phyloP scores from a whole-genome alignment of 1,284 basidiomycete genomes.

The Pseudozyma thailandica region DNA sequence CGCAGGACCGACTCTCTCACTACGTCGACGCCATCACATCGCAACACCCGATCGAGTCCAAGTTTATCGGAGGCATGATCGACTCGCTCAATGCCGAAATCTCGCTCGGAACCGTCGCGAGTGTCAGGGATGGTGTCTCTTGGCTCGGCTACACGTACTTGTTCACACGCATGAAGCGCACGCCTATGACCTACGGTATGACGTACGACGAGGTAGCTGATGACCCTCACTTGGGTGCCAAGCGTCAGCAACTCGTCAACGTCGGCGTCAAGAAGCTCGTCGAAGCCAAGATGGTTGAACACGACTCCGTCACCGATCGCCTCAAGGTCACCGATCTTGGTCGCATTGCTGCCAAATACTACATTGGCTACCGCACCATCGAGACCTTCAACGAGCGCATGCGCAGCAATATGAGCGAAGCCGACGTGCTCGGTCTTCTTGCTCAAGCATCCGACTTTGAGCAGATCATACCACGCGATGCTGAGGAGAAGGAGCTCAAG shows the following conservation, averaged over 20 bases:
- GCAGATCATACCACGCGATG: slow-evolving; percentile 92
- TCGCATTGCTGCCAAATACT: slow-evolving; percentile 95
- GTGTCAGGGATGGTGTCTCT: slow-evolving; percentile 84
- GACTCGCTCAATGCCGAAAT: slow-evolving; percentile 97
- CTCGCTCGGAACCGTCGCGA: slow-evolving; percentile 91
- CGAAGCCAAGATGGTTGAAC: slow-evolving; percentile 84
- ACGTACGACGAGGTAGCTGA: slow-evolving; percentile 77
- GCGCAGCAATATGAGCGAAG: slow-evolving; percentile 87
- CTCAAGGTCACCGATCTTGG: slow-evolving; percentile 88
- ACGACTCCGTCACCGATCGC: slow-evolving; percentile 75
- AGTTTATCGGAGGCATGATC: slow-evolving; percentile 82
- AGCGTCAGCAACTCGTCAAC: slow-evolving; percentile 79
- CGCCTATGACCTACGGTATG: slow-evolving; percentile 90
- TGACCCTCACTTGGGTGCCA: slow-evolving; percentile 81
- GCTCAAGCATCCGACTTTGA: slow-evolving; percentile 95
- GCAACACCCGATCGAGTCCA: slow-evolving; percentile 94
- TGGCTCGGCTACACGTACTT: slow-evolving; percentile 99
- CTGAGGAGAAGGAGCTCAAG: slow-evolving; percentile 86
- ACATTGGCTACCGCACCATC: slow-evolving; percentile 86
- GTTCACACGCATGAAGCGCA: slow-evolving; percentile 93
- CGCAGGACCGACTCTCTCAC: slow-evolving; percentile 89
- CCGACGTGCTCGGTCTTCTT: slow-evolving; percentile 87
- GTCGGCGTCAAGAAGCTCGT: slow-evolving; percentile 79
- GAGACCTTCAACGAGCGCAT: slow-evolving; percentile 89
- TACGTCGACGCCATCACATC: slow-evolving; percentile 90